phyloP scores from a whole-genome alignment of 2,329 filamentous ascomycete species.

The Trichoderma semiorbis region DNA sequence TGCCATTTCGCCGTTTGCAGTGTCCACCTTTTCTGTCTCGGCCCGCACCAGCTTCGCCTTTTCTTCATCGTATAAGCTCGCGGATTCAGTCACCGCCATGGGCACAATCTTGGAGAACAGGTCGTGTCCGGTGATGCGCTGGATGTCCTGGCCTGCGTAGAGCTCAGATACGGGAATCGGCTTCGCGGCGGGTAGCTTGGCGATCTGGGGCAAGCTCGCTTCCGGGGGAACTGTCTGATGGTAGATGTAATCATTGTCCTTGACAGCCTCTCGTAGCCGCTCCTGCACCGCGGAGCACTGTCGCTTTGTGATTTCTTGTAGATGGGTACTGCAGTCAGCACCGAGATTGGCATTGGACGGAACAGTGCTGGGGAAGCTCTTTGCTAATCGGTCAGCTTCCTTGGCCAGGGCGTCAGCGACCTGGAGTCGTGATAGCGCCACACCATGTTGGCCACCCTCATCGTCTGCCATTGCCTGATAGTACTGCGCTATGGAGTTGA shows the following conservation, averaged over 20 bases:
- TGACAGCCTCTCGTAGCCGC: conserved; percentile 69
- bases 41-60: conserved; percentile 94
- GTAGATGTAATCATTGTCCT: conserved; percentile 98
- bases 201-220: conserved; percentile 73
- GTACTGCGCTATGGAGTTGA: conserved; percentile 85
- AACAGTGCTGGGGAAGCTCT: conserved; percentile 74
- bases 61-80: conserved; percentile 96
- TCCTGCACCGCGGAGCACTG: conserved; percentile 79
- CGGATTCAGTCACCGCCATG: conserved; percentile 91
- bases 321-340: conserved; percentile 68
- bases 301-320: conserved; percentile 80
- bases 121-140: conserved; percentile 93
- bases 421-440: conserved; percentile 78
- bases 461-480: conserved; percentile 90
- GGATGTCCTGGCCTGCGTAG: conserved; percentile 95
- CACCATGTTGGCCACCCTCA: conserved; percentile 81
- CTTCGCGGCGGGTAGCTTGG: conserved; percentile 92
- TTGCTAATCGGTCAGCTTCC: conserved; percentile 73
- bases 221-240: conserved; percentile 88
- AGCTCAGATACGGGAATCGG: conserved; percentile 95
- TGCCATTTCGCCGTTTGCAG: conserved; percentile 92
- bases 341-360: conserved; percentile 79
- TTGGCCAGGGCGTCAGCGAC: conserved; percentile 74
- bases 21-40: conserved; percentile 89
- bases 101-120: conserved; percentile 97